phyloP scores from a whole-genome alignment of 257 asterid species.

The Henckelia pumila region DNA sequence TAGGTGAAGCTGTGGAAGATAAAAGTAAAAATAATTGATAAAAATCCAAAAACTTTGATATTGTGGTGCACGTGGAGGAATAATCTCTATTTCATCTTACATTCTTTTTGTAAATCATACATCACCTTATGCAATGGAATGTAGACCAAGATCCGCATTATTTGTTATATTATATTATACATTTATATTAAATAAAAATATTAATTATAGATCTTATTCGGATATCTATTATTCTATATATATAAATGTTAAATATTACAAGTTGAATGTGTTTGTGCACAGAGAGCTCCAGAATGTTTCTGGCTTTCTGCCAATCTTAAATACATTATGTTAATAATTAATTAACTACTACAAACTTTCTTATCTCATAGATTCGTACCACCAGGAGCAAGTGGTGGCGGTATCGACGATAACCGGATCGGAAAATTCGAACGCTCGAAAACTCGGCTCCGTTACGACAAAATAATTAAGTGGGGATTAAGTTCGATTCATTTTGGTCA shows the following conservation, averaged over 20 bases:
- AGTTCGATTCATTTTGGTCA: too few species aligned
- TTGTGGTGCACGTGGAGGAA: not conserved
- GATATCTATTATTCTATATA: too few species aligned
- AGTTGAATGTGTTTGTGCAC: not conserved
- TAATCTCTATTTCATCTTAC: not conserved
- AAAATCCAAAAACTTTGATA: not conserved
- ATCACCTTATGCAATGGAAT: not conserved
- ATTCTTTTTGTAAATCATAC: not conserved
- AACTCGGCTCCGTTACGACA: too few species aligned
- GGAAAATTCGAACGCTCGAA: too few species aligned
- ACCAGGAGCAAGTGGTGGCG: too few species aligned
- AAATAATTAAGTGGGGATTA: too few species aligned
- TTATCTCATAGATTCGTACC: not conserved
- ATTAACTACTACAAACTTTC: not conserved
- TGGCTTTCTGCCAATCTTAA: not conserved
- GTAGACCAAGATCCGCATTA: not conserved
- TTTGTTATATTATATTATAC: too few species aligned
- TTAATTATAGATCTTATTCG: too few species aligned
- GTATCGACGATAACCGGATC: too few species aligned
- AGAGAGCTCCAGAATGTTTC: not conserved
- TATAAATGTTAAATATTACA: not conserved
- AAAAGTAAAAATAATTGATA: not conserved
- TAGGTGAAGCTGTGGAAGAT: not conserved
- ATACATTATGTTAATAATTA: too few species aligned
- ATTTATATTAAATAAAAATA: too few species aligned